Percentiles rank a stretch among this genome's conserved stretches.
These are phyloP conservation scores for Pseudopithomyces maydicus DNA, from an alignment of 2,329 filamentous ascomycete species.

Conservation along the genomic window DNA sequence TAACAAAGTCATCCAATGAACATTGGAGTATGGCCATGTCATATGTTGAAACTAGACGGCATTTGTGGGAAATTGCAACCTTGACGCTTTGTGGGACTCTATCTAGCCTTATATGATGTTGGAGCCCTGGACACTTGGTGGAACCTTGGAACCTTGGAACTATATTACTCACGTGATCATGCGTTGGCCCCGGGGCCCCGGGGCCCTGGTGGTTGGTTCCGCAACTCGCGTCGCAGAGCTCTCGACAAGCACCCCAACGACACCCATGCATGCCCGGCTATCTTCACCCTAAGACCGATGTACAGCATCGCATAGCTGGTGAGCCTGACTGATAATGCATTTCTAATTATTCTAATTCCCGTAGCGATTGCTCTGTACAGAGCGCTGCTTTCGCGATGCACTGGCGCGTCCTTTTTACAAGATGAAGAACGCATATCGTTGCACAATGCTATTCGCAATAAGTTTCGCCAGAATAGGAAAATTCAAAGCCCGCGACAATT, in stretches of 20 bases:
- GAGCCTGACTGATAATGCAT: constrained; percentile 12
- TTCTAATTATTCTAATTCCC: constrained; percentile 7
- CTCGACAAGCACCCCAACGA: constrained; percentile 11
- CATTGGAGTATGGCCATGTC: too few species aligned
- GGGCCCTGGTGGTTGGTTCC: too few species aligned
- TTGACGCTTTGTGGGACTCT: too few species aligned
- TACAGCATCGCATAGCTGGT: constrained; percentile 60
- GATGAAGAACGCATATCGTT: constrained; percentile 58
- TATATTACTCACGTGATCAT: constrained; percentile 25
- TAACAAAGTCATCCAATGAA: too few species aligned
- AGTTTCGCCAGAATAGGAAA: constrained; percentile 65
- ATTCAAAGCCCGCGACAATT: constrained; percentile 66
- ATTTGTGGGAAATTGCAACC: too few species aligned
- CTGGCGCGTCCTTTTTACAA: constrained; percentile 57
- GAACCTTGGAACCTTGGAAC: too few species aligned
- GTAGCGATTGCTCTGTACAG: constrained; percentile 73
- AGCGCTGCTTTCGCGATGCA: constrained; percentile 66
- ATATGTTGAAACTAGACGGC: too few species aligned
- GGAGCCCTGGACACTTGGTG: too few species aligned
- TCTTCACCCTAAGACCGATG: constrained; percentile 52
- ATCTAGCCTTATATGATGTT: too few species aligned
- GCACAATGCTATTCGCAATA: constrained; percentile 62
- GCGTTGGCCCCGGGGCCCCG: constrained; percentile 7
- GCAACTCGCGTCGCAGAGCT: constrained; percentile 4
- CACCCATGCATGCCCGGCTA: constrained; percentile 52